Conservation (phyloP, 805 yeast species). For the Citeromyces nyonsensis region DNA sequence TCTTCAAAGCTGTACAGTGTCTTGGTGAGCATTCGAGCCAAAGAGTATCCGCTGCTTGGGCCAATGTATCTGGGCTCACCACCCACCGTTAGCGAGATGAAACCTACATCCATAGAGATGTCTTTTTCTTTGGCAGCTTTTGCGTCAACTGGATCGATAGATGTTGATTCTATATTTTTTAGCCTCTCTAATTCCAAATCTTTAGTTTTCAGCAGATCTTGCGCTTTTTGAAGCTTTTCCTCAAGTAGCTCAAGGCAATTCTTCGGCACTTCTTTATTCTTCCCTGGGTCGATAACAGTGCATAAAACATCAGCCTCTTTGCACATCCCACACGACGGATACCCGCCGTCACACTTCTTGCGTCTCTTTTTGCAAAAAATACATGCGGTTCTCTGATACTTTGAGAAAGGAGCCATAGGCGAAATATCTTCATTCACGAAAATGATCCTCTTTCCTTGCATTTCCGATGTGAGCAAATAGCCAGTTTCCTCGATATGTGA, state of each 20-base stretch:
- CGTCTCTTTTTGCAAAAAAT: constrained; percentile 30
- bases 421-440: too few relatives aligned
- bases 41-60: constrained; percentile 15
- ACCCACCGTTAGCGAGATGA: constrained; percentile 13
- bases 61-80: constrained; percentile 14
- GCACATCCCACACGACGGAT: constrained; percentile 31
- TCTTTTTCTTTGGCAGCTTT: constrained; percentile 4
- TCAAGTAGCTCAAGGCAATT: constrained; percentile 28
- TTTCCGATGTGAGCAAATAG: too few relatives aligned
- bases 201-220: constrained; percentile 1
- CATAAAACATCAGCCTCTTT: constrained; percentile 22
- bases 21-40: constrained; percentile 9
- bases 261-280: constrained; percentile 30
- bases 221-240: constrained; percentile 8
- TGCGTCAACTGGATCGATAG: not conserved
- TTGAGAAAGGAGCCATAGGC: constrained; percentile 3
- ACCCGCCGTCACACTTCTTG: constrained; percentile 33
- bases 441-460: too few relatives aligned
- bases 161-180: not conserved
- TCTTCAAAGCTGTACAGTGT: constrained; percentile 11
- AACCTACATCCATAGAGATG: constrained; percentile 14
- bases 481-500: too few relatives aligned
- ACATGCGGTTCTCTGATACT: constrained; percentile 29
- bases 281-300: constrained; percentile 28
- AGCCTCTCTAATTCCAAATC: not conserved